A percentile compares a stretch with the other conserved stretches of the same genome.
phyloP scores from a whole-genome alignment of 1,139 yeast species.

The Kurtzmaniella natalensis region DNA sequence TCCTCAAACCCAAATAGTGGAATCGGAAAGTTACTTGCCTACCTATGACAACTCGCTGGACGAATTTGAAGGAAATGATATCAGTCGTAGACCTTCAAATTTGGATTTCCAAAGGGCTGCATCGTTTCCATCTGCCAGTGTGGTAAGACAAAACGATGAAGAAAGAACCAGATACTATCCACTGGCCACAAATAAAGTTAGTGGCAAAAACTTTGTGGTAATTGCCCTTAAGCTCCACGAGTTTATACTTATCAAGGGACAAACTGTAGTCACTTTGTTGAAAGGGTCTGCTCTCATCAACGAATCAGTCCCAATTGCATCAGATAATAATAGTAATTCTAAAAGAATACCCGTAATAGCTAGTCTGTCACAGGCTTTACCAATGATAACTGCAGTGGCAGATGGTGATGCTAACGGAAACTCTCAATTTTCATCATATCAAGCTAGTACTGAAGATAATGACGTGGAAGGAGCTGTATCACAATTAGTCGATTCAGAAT shows the following conservation, averaged over 20 bases:
- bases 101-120: neutral
- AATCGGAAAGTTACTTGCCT: neutral
- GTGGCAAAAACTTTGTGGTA: conserved; percentile 18
- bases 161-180: neutral
- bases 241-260: conserved; percentile 54
- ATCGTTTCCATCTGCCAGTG: neutral
- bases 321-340: conserved; percentile 22
- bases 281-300: conserved; percentile 61
- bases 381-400: conserved; percentile 48
- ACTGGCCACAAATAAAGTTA: neutral
- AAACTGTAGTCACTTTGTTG: conserved; percentile 46
- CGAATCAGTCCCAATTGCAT: conserved; percentile 44
- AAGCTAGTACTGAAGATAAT: too few relatives aligned
- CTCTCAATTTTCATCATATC: too few relatives aligned
- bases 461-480: too few relatives aligned
- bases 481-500: conserved; percentile 32
- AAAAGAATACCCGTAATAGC: conserved; percentile 36
- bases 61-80: neutral
- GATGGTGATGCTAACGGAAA: too few relatives aligned
- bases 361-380: conserved; percentile 51
- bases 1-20: neutral
- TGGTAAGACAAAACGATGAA: neutral
- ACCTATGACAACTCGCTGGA: conserved; percentile 3
- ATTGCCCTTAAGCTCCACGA: conserved; percentile 47
- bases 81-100: neutral